These are phyloP conservation scores for Elsinoe necatrix DNA, from an alignment of 2,329 filamentous ascomycete genomes.

Conservation along the genomic window DNA sequence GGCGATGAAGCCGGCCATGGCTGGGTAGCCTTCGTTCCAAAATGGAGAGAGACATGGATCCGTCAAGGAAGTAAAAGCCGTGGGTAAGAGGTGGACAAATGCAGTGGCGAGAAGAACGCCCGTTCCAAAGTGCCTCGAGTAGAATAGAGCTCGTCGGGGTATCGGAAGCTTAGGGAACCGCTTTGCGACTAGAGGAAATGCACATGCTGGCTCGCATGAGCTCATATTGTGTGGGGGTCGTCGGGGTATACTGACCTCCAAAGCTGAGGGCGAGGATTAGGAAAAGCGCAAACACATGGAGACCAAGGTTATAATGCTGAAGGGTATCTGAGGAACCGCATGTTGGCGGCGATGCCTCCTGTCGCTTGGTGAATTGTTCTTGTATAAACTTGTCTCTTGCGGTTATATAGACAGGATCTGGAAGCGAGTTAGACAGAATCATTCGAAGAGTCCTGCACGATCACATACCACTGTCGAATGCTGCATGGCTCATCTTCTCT, in stretches of 20 bases:
- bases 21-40: slow-evolving; percentile 70
- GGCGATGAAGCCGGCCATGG: slow-evolving; percentile 71
- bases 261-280: slow-evolving; percentile 50
- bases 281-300: slow-evolving; percentile 51
- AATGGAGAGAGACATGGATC: slow-evolving; percentile 63
- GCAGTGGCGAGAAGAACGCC: slow-evolving; percentile 50
- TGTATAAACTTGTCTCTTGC: not conserved
- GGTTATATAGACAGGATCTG: slow-evolving; percentile 14
- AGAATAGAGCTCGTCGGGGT: slow-evolving; percentile 50
- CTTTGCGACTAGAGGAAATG: slow-evolving; percentile 52
- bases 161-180: slow-evolving; percentile 53
- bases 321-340: slow-evolving; percentile 44
- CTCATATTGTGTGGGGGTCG: not conserved
- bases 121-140: slow-evolving; percentile 52
- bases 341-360: slow-evolving; percentile 35
- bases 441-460: not conserved
- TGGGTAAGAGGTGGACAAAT: slow-evolving; percentile 54
- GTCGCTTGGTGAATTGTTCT: not conserved
- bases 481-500: slow-evolving; percentile 15
- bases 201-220: slow-evolving; percentile 40
- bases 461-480: slow-evolving; percentile 12
- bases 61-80: slow-evolving; percentile 52
- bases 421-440: not conserved
- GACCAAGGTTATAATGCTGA: slow-evolving; percentile 46
- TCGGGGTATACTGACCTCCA: slow-evolving; percentile 32